Evolutionary conservation across 169 alveolate genomes (phyloP).

Genomic region (Theileria annulata): DNA sequence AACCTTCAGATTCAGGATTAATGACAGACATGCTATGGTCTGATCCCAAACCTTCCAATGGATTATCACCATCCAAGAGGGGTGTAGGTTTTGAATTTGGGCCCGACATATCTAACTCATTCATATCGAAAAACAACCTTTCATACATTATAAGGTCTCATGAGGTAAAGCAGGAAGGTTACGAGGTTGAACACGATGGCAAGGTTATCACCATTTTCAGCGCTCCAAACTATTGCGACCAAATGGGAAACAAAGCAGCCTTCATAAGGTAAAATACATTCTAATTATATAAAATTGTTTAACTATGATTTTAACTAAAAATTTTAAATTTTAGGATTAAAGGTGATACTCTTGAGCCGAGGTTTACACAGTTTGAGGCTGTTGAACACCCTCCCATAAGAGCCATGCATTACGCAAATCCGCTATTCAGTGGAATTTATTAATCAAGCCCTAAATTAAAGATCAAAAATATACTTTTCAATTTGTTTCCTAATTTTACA

Average conservation of each 20-base stretch:
- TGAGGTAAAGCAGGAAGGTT: slow-evolving; percentile 98
- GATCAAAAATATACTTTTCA: not conserved
- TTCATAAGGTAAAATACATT: slow-evolving; percentile 75
- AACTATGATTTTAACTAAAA: not conserved
- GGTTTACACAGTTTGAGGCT: slow-evolving; percentile 87
- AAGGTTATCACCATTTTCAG: slow-evolving; percentile 96
- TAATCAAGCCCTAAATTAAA: slow-evolving; percentile 1
- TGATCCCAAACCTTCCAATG: slow-evolving; percentile 94
- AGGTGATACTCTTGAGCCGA: slow-evolving; percentile 89
- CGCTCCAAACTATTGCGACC: slow-evolving; percentile 99
- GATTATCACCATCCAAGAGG: slow-evolving; percentile 96
- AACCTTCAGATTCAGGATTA: slow-evolving; percentile 92
- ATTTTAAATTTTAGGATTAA: slow-evolving; percentile 64
- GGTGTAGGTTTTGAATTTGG: slow-evolving; percentile 97
- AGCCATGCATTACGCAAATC: slow-evolving; percentile 92
- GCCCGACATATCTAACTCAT: slow-evolving; percentile 94
- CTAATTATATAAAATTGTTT: not conserved
- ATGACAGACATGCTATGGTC: slow-evolving; percentile 98
- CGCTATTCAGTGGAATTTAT: slow-evolving; percentile 70
- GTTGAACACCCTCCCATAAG: slow-evolving; percentile 93
- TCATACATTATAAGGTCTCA: slow-evolving; percentile 93
- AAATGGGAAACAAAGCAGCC: slow-evolving; percentile 99
- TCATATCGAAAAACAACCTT: slow-evolving; percentile 89
- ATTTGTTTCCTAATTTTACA: not conserved
- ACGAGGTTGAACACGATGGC: slow-evolving; percentile 95